Conservation (phyloP, 805 yeast genomes). For the Candida cerambycidarum region DNA sequence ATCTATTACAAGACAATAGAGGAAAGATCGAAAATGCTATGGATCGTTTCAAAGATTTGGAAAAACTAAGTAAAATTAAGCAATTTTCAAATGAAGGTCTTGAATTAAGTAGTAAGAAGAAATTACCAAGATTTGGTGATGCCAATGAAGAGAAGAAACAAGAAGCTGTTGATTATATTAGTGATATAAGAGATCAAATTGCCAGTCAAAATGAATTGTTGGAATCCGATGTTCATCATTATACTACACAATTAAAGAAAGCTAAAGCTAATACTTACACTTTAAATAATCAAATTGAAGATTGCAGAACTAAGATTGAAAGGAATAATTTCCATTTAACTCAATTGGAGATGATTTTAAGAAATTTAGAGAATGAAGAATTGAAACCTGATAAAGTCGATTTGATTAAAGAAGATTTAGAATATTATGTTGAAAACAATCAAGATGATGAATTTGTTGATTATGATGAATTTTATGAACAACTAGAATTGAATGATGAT, state of each 20-base stretch:
- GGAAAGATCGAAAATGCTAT: conserved; percentile 80
- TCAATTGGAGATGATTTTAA: conserved; percentile 73
- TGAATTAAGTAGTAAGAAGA: conserved; percentile 52
- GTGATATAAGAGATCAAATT: conserved; percentile 72
- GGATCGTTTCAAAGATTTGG: conserved; percentile 95
- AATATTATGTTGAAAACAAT: conserved; percentile 89
- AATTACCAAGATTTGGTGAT: conserved; percentile 44
- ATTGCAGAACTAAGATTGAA: conserved; percentile 60
- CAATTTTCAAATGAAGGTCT: conserved; percentile 93
- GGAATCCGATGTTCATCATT: conserved; percentile 60
- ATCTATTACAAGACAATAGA: conserved; percentile 55
- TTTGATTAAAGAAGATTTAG: conserved; percentile 82
- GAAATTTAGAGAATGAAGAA: conserved; percentile 76
- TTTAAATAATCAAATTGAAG: conserved; percentile 57
- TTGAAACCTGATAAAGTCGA: conserved; percentile 76
- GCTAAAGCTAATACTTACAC: conserved; percentile 50
- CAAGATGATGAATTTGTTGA: conserved; percentile 92
- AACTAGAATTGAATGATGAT: conserved; percentile 60
- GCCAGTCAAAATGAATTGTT: conserved; percentile 76
- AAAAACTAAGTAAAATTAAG: conserved; percentile 88
- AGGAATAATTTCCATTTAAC: conserved; percentile 78
- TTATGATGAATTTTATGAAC: conserved; percentile 90
- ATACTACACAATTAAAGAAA: conserved; percentile 38
- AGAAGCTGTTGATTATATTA: conserved; percentile 69
- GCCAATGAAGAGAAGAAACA: conserved; percentile 79